These are phyloP conservation scores for Bryoerythrophyllum caledonicum DNA, from an alignment of 225 moss, liverwort and hornwort species.

Conservation along the genomic window DNA sequence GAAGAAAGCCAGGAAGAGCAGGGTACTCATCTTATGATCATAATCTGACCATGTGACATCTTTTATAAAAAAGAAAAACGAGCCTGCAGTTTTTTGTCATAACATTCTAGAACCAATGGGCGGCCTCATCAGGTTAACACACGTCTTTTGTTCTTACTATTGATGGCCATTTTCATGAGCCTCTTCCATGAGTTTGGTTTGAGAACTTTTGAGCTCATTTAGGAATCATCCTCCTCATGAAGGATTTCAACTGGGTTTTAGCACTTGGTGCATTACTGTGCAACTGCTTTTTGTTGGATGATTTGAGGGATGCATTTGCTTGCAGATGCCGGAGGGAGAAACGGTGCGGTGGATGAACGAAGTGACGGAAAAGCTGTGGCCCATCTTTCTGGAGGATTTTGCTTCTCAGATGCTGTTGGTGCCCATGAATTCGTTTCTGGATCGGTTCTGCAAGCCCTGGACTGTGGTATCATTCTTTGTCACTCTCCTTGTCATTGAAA, in stretches of 20 bases:
- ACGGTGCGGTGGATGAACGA: slow-evolving; percentile 88
- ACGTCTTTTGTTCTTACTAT: no score
- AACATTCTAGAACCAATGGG: no score
- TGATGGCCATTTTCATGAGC: no score
- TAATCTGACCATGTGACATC: no score
- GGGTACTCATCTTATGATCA: slow-evolving; percentile 38
- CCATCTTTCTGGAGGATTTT: slow-evolving; percentile 76
- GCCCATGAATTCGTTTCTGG: slow-evolving; percentile 72
- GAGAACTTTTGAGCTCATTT: no score
- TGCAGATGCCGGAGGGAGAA: slow-evolving; percentile 73
- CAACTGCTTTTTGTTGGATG: background rate
- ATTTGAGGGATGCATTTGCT: slow-evolving; percentile 3
- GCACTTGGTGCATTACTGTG: background rate
- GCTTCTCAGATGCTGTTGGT: slow-evolving; percentile 68
- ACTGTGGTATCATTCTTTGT: slow-evolving; percentile 54
- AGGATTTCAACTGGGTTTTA: no score
- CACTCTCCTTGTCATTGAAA: background rate
- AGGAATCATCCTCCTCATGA: no score
- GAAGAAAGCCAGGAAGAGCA: slow-evolving; percentile 53
- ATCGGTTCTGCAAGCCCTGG: slow-evolving; percentile 80
- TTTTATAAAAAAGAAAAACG: no score
- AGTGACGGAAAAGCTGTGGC: slow-evolving; percentile 66
- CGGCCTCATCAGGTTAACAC: no score
- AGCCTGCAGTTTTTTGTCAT: no score
- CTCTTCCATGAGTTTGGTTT: no score